Evolutionary conservation across 164 flowering plant genomes (phyloP).

Genomic region (Dillenia suffruticosa): DNA sequence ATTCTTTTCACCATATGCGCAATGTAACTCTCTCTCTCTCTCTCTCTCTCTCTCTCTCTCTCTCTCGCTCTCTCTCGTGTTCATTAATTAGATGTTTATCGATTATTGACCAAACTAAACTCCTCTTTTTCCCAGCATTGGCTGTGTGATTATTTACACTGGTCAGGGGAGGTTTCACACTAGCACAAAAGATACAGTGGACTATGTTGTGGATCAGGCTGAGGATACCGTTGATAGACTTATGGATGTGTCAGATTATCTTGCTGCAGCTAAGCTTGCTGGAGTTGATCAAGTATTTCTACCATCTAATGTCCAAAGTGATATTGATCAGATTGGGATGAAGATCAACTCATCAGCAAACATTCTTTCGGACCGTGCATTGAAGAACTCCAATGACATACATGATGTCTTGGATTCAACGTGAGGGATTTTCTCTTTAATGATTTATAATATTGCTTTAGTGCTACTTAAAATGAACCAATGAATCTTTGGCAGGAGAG

Average conservation of each 20-base stretch:
- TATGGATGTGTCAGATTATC: constrained; percentile 58
- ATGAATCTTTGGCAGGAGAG: constrained; percentile 46
- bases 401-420: constrained; percentile 39
- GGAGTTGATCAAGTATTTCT: constrained; percentile 42
- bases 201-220: constrained; percentile 66
- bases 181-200: constrained; percentile 50
- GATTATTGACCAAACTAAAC: too few relatives aligned
- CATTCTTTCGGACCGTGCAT: constrained; percentile 34
- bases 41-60: not conserved
- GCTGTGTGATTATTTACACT: constrained; percentile 68
- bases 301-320: constrained; percentile 41
- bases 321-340: constrained; percentile 43
- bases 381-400: constrained; percentile 48
- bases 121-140: constrained; percentile 36
- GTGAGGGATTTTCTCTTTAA: constrained; percentile 31
- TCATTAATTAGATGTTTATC: too few relatives aligned
- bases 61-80: too few relatives aligned
- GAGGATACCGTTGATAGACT: constrained; percentile 52
- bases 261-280: constrained; percentile 62
- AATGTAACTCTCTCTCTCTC: constrained; percentile 39
- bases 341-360: constrained; percentile 62
- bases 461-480: not conserved
- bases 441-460: not conserved
- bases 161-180: constrained; percentile 74
- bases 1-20: constrained; percentile 70